Evolutionary conservation across 1,284 basidiomycete genomes (phyloP).

Genomic region (Marasmius sp.): DNA sequence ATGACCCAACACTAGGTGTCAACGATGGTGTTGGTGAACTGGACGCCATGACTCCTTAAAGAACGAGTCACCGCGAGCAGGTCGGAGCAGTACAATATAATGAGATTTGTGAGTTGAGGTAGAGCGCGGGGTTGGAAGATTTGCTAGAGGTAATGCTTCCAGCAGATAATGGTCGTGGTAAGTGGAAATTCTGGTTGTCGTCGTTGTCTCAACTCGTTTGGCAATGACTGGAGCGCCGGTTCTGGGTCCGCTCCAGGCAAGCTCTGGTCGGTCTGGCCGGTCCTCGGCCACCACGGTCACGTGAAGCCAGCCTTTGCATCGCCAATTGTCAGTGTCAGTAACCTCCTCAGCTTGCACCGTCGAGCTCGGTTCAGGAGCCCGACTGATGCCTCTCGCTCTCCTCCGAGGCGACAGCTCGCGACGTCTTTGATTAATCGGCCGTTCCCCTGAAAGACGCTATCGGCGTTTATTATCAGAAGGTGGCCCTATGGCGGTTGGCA

Average conservation of each 20-base stretch:
- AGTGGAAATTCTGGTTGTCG: not conserved
- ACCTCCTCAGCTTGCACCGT: too few species aligned
- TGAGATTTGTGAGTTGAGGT: too few species aligned
- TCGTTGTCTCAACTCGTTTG: not conserved
- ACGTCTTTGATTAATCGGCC: too few species aligned
- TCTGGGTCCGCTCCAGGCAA: not conserved
- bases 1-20: constrained; percentile 49
- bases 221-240: not conserved
- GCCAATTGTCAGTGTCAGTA: not conserved
- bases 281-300: not conserved
- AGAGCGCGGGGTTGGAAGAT: not conserved
- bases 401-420: too few species aligned
- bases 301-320: not conserved
- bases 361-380: too few species aligned
- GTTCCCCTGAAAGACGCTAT: too few species aligned
- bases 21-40: constrained; percentile 40
- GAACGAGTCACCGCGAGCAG: not conserved
- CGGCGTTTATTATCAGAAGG: too few species aligned
- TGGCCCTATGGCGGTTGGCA: too few species aligned
- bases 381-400: too few species aligned
- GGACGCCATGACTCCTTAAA: constrained; percentile 4
- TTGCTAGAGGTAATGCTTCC: not conserved
- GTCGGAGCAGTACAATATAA: too few species aligned
- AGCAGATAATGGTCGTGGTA: not conserved
- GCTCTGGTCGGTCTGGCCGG: not conserved